Evolutionary conservation across 2,329 filamentous ascomycete species (phyloP).

Genomic region (Aureobasidium sp.): DNA sequence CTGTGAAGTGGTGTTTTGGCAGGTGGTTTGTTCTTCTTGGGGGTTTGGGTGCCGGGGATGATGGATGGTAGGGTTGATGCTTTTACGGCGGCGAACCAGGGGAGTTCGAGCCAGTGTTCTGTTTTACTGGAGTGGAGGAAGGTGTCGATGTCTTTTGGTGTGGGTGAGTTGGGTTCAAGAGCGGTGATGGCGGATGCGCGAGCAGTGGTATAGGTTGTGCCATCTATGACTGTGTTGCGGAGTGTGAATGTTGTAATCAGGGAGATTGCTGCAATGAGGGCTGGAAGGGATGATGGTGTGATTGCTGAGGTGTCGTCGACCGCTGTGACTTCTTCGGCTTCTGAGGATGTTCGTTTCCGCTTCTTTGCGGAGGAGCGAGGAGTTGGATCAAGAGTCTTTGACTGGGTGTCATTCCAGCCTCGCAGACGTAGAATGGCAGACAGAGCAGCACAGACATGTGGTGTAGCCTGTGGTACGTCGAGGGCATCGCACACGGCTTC

Average conservation of each 20-base stretch:
- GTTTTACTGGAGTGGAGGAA: slow-evolving; percentile 16
- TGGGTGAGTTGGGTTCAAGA: neutral
- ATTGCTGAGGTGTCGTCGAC: slow-evolving; percentile 16
- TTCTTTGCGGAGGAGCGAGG: neutral
- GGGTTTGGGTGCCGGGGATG: slow-evolving; percentile 18
- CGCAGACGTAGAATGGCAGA: slow-evolving; percentile 18
- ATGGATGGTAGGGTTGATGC: slow-evolving; percentile 29
- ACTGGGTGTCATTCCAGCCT: neutral
- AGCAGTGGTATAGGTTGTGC: neutral
- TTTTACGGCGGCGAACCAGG: slow-evolving; percentile 42
- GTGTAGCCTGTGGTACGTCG: slow-evolving; percentile 17
- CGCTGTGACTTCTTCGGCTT: neutral
- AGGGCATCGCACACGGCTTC: slow-evolving; percentile 44
- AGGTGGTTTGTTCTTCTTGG: slow-evolving; percentile 19
- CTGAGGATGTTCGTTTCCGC: slow-evolving; percentile 8
- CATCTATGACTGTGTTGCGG: neutral
- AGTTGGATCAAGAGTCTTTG: neutral
- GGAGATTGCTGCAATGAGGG: slow-evolving; percentile 4
- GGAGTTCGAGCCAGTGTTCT: slow-evolving; percentile 17
- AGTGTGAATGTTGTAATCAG: slow-evolving; percentile 10
- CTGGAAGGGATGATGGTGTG: slow-evolving; percentile 3
- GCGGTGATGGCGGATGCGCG: neutral
- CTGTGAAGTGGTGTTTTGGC: slow-evolving; percentile 30
- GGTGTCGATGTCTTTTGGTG: slow-evolving; percentile 19
- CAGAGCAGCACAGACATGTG: slow-evolving; percentile 22